Evolutionary conservation across 768 basidiomycete species (phyloP), one percentile per base, ranked within the genome.

Genomic region (Lentinula edodes): DNA sequence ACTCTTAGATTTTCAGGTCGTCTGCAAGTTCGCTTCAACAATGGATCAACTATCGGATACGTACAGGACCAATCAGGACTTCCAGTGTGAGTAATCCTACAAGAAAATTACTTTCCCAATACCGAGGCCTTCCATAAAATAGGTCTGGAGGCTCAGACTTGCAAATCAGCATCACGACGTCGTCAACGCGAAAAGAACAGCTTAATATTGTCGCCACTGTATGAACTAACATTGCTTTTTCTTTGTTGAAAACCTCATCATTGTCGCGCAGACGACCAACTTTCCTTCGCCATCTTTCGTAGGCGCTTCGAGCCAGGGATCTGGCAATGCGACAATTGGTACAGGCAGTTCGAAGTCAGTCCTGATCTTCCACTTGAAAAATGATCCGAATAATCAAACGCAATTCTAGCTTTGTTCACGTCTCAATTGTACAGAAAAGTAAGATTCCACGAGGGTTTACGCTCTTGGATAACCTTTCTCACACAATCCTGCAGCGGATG

Each of bases 361-460:
- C 15, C 50, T 32, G 18, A n/a, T 53, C 28, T 34, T 51, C 43
- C 20, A 16, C 18, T 20, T 15, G 15, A 43, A 32, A 48, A 4
- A 16, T 36, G 32, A 32, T 51, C 42, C 8, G 34, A 20, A 58
- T 7, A 5, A 12, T 28, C 7, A 28, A 20, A 10, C 28, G 50
- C 6, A 46, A 57, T 41, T 46, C 2, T 61, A 80, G 79, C 55
- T 66, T 63, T 42, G 61, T 78, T 41, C 65, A 57, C 16, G 76
- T 78, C 66, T 72, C 69, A 10, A 75, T 76, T 58, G 76, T 77
- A 16, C 68, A 72, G 20, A 64, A 67, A 50, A 78, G 78, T 79
- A 65, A 65, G 73, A 54, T 13, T 15, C 28, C 28, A 28, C 28
- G 28, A 8, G 28, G n/a, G 36, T 18, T 18, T 39, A 6, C 9